These are phyloP conservation scores for Diplodia corticola DNA, from an alignment of 2,329 filamentous ascomycete species.

Conservation along the genomic window DNA sequence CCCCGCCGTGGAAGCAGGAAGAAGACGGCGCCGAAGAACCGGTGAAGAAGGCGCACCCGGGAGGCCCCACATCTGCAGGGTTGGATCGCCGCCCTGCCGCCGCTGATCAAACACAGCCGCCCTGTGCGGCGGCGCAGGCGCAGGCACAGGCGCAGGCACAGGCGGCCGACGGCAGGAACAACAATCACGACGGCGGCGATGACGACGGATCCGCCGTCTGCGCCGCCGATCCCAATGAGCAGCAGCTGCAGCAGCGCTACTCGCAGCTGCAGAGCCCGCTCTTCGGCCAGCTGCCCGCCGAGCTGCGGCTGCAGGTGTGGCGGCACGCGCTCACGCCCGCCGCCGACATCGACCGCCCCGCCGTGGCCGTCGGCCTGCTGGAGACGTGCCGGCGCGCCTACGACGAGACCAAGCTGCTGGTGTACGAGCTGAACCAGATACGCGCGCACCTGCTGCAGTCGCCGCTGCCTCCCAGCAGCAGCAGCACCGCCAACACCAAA, in stretches of 20 bases:
- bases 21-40: not conserved
- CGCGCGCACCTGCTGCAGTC: slow-evolving; percentile 9
- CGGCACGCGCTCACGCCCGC: slow-evolving; percentile 1
- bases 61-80: slow-evolving; percentile 2
- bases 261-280: slow-evolving; percentile 11
- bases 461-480: not conserved
- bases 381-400: slow-evolving; percentile 8
- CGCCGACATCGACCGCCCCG: not conserved
- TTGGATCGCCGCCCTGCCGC: slow-evolving; percentile 9
- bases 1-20: too few species aligned
- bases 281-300: slow-evolving; percentile 1
- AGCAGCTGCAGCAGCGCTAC: not conserved
- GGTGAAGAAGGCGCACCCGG: not conserved
- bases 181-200: too few species aligned
- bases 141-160: not conserved
- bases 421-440: slow-evolving; percentile 2
- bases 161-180: too few species aligned
- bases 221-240: not conserved
- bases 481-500: too few species aligned
- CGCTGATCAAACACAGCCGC: not conserved
- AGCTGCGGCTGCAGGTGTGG: slow-evolving; percentile 6
- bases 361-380: not conserved
- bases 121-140: not conserved
- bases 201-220: not conserved
- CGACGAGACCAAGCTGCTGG: slow-evolving; percentile 6